Evolutionary conservation across 805 yeast genomes (phyloP), one percentile per base, ranked within the genome.

Genomic region (Ogataea methanolica): DNA sequence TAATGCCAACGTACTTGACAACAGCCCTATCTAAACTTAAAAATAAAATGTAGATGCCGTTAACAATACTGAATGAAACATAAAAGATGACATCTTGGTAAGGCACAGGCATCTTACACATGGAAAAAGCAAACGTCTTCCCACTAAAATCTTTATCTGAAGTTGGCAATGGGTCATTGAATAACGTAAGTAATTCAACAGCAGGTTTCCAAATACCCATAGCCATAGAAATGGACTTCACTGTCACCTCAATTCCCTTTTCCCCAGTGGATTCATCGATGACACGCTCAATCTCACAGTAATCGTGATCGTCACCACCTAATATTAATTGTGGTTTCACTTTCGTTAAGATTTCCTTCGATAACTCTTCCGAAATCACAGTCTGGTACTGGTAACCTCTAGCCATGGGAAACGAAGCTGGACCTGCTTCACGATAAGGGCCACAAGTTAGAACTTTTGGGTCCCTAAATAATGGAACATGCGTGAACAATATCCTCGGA

Each of bases 271-370:
- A 9, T 26, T 44, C 35, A 17, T 38, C 19, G 36, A 54, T 51
- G 1, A 40, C 44, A 36, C 54, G 58, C 5, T 40, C 33, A 4
- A 51, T 45, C 37, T 55, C 58, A 64, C 99, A 94, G 57, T 88
- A 90, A 64, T 94, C 99, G 68, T 94, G 99, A 63, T 94, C 99
- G 64, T 94, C 99, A 1, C 99, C 99, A 6, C 95, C 81, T 60
- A 90, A 88, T 4, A 87, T 74, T 11, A 83, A 65, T 15, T 72
- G 72, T 0, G 99, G 99, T 41, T 75, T 67, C 1, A 92, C 63
- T 9, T 66, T 69, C 6, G 72, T 57, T 40, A 94, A 66, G 5
- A 94, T 73, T 19, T 78, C 74, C 37, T 79, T 74, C 0, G 92
- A 71, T 5, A 85, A 59, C 2, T 74, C 76, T 31, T 76, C 69